Percentiles rank a stretch among this genome's conserved stretches.
phyloP scores from a whole-genome alignment of 345 rosid species.

The Punica granatum region DNA sequence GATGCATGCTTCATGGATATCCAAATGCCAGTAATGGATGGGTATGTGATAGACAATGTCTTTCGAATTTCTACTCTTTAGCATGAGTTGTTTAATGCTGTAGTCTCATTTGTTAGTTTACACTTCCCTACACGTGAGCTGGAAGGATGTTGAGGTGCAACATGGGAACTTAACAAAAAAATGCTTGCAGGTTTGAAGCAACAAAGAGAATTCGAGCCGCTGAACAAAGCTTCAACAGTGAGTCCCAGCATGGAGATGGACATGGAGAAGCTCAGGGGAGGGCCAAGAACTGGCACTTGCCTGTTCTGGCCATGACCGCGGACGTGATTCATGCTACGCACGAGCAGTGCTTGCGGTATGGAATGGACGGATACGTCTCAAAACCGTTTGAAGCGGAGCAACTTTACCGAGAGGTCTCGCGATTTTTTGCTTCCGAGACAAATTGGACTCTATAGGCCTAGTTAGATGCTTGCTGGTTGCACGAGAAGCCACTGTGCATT shows the following conservation, averaged over 20 bases:
- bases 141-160: background rate
- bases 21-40: conserved; percentile 98
- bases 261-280: conserved; percentile 24
- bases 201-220: conserved; percentile 58
- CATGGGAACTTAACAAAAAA: no score
- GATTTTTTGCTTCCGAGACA: conserved; percentile 34
- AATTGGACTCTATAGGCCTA: background rate
- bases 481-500: background rate
- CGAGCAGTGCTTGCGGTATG: conserved; percentile 50
- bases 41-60: conserved; percentile 37
- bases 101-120: background rate
- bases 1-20: conserved; percentile 99
- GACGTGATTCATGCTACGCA: conserved; percentile 90
- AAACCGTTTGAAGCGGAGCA: conserved; percentile 93
- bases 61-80: no score
- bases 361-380: conserved; percentile 93
- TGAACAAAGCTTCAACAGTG: conserved; percentile 36
- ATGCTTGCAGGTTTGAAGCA: conserved; percentile 58
- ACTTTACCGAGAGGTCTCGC: conserved; percentile 66
- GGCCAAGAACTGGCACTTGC: conserved; percentile 42
- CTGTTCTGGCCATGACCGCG: conserved; percentile 94
- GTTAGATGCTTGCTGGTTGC: background rate
- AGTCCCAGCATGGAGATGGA: conserved; percentile 26
- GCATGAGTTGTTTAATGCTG: background rate
- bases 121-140: background rate